Percentiles rank a stretch among this genome's conserved stretches.
Conservation (phyloP, 2,329 filamentous ascomycete genomes). For the Sporothrix dimorphospora region DNA sequence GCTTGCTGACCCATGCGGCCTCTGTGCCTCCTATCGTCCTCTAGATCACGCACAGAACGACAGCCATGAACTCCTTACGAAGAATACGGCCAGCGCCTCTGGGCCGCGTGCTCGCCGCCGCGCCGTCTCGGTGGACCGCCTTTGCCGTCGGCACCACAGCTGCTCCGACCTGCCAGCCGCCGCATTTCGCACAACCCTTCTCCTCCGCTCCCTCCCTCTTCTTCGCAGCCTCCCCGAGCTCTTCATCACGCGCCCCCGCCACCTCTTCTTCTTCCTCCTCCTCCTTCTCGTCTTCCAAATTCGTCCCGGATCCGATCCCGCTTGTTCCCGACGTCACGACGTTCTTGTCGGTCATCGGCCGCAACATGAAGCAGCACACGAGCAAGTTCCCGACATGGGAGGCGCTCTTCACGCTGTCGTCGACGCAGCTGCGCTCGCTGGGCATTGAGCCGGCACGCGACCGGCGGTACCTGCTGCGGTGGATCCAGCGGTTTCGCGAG, state of each 20-base stretch:
- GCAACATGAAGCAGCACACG: slow-evolving; percentile 78
- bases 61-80: slow-evolving; percentile 39
- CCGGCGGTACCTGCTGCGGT: slow-evolving; percentile 81
- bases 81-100: slow-evolving; percentile 36
- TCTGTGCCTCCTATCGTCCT: not conserved
- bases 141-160: not conserved
- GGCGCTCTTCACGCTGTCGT: slow-evolving; percentile 80
- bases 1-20: not conserved
- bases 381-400: slow-evolving; percentile 91
- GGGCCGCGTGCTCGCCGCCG: slow-evolving; percentile 38
- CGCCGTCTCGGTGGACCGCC: slow-evolving; percentile 24
- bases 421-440: slow-evolving; percentile 75
- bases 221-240: not conserved
- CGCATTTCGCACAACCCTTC: slow-evolving; percentile 11
- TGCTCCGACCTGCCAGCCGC: not conserved
- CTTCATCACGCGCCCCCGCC: not conserved
- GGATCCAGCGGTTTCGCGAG: slow-evolving; percentile 81
- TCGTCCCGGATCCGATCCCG: slow-evolving; percentile 71
- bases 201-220: not conserved
- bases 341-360: slow-evolving; percentile 90
- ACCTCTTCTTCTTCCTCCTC: not conserved
- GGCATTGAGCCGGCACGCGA: slow-evolving; percentile 85
- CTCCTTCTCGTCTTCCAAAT: not conserved
- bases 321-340: slow-evolving; percentile 84
- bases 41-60: not conserved